Evolutionary conservation across 345 rosid genomes (phyloP).

Genomic region (Citrus cavaleriei): DNA sequence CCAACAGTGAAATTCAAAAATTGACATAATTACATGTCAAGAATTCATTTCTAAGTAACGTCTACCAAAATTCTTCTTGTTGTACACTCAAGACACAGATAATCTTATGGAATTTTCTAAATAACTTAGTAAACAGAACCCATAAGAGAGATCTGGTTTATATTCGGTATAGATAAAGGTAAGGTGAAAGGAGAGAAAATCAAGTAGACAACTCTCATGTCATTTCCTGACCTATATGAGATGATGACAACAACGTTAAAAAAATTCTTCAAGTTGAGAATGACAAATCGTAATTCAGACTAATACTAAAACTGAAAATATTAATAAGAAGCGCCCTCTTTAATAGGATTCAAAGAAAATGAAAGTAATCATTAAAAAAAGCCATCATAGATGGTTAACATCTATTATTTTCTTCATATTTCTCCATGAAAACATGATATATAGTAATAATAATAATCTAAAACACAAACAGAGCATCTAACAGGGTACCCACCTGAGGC

Average conservation of each 20-base stretch:
- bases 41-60: not conserved
- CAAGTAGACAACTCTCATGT: not conserved
- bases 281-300: too few relatives aligned
- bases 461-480: slow-evolving; percentile 2
- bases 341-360: not conserved
- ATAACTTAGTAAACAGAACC: not conserved
- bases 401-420: not conserved
- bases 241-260: not conserved
- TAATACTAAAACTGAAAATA: not conserved
- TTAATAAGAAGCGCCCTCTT: not conserved
- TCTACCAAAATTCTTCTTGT: not conserved
- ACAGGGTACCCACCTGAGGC: slow-evolving; percentile 71
- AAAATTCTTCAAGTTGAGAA: not conserved
- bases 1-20: not conserved
- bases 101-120: not conserved
- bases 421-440: not conserved
- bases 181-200: not conserved
- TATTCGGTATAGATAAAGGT: not conserved
- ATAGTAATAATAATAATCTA: not conserved
- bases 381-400: not conserved
- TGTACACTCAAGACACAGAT: not conserved
- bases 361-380: not conserved
- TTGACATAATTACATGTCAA: not conserved
- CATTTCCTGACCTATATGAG: not conserved
- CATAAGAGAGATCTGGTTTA: not conserved